Percentiles rank a stretch among this genome's conserved stretches.
These are phyloP conservation scores for Centrapalus pauciflorus DNA, from an alignment of 129 eudicot genomes.

Conservation along the genomic window DNA sequence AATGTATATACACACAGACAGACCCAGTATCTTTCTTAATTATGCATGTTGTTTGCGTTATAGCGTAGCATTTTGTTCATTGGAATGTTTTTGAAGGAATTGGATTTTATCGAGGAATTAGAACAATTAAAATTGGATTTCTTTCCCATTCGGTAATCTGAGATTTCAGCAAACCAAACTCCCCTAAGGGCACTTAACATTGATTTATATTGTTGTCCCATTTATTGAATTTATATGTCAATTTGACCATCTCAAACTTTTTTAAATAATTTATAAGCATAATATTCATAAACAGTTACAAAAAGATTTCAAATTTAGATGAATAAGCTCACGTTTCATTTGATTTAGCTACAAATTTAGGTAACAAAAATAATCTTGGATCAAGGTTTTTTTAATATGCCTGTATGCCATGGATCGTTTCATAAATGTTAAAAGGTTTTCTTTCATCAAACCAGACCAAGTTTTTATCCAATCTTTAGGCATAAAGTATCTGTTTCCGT, in stretches of 20 bases:
- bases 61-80: too few species aligned
- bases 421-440: background rate
- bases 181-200: too few species aligned
- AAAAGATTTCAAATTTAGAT: background rate
- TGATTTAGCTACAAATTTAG: background rate
- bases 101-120: too few species aligned
- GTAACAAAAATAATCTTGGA: background rate
- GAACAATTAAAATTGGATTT: too few species aligned
- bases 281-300: background rate
- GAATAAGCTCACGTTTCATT: background rate
- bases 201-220: background rate
- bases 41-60: background rate
- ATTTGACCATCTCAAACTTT: background rate
- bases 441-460: background rate
- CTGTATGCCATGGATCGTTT: background rate
- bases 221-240: background rate
- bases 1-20: too few species aligned
- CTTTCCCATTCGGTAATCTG: too few species aligned
- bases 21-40: background rate
- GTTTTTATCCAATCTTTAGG: too few species aligned
- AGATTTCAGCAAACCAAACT: too few species aligned
- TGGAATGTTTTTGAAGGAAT: too few species aligned
- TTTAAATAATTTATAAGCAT: background rate
- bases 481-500: too few species aligned
- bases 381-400: too few species aligned